Conservation (phyloP, 2,329 filamentous ascomycete species). For the Penicillium sp. region DNA sequence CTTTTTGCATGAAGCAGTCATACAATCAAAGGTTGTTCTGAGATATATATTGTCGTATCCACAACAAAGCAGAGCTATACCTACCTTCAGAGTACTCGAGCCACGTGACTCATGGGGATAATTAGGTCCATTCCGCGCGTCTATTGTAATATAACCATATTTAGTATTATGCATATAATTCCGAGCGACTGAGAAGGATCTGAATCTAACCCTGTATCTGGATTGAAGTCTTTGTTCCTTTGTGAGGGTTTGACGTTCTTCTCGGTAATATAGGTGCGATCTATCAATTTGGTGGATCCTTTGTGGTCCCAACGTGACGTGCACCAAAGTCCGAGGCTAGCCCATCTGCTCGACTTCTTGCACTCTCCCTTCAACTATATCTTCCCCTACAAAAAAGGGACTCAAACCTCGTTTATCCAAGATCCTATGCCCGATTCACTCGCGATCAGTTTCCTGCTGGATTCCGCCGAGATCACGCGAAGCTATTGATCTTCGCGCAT, state of each 20-base stretch:
- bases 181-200: background rate
- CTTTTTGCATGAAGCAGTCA: background rate
- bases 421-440: background rate
- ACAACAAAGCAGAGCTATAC: background rate
- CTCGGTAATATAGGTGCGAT: constrained; percentile 6
- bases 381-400: background rate
- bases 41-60: too few species aligned
- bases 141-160: background rate
- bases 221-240: background rate
- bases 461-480: constrained; percentile 1
- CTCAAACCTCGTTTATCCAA: background rate
- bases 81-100: background rate
- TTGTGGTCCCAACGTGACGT: constrained; percentile 20
- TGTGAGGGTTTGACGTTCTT: background rate
- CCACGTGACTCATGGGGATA: background rate
- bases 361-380: background rate
- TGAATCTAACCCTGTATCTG: background rate
- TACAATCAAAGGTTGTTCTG: background rate
- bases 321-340: constrained; percentile 10
- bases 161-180: background rate
- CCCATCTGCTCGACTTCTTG: constrained; percentile 8
- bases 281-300: constrained; percentile 22
- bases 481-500: background rate
- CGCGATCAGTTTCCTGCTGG: background rate
- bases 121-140: background rate